Evolutionary conservation across 768 basidiomycete species (phyloP), one percentile per base, ranked within the genome.

Genomic region (Leccinum subtestaceum): DNA sequence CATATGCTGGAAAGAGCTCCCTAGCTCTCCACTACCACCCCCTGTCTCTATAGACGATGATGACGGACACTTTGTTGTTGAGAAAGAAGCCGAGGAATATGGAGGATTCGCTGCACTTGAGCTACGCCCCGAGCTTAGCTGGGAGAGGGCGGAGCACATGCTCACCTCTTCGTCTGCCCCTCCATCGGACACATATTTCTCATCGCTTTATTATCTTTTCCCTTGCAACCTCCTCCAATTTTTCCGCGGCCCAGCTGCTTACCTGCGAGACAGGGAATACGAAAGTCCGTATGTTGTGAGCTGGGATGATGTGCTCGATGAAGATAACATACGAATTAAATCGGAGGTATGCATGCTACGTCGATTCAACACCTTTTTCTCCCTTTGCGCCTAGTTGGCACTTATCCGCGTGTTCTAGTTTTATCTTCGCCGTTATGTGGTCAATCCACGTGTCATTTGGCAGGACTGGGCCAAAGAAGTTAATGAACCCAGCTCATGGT

Each of bases 201-300:
- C 87, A 2, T 81, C 81, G 48, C 77, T 97, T 60, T 96, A 95
- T 74, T 95, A 93, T 66, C 83, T 95, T 51, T 97, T 92, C 76
- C 95, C 95, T 1, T 90, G 87, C 74, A 97, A 95, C 75, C 79
- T 91, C 45, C 77, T 96, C 58, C 82, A 81, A 55, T 97, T 97
- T 72, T 73, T 95, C 55, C 84, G 86, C 53, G 76, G 80, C 52
- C 91, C 95, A 1, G 78, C 80, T 9, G 71, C 74, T 38, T 94
- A 93, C 64, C 74, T 97, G 17, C 72, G 70, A 8, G 79, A 81
- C 25, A 80, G 75, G 63, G 67, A 70, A 4, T 73, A 82, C 36
- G 73, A 80, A 50, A 81, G 83, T 52, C 84, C 89, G 2, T 92
- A 88, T 64, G 76, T 77, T n/a, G 78, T 85, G 47, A 78, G 77